phyloP scores from a whole-genome alignment of 148 eudicot genomes.

The Polygonum aviculare region DNA sequence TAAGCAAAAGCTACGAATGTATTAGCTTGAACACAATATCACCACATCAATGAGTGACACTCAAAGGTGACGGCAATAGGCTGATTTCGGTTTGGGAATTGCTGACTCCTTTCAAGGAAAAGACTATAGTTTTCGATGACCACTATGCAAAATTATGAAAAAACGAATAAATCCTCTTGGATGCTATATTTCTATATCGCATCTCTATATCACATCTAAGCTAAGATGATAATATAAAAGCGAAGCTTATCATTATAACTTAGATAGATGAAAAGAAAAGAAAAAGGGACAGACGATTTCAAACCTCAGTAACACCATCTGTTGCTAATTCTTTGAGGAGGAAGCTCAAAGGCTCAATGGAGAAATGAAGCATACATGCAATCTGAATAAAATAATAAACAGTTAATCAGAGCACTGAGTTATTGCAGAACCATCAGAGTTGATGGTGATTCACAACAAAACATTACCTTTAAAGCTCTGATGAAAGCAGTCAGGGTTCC shows the following conservation, averaged over 20 bases:
- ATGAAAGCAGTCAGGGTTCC: conserved; percentile 76
- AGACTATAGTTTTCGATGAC: not conserved
- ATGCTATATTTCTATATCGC: not conserved
- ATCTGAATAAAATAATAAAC: conserved; percentile 27
- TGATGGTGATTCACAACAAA: conserved; percentile 1
- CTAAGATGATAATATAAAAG: not conserved
- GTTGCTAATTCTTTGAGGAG: conserved; percentile 32
- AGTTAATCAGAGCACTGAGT: conserved; percentile 9
- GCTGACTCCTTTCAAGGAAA: not conserved
- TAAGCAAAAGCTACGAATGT: not conserved
- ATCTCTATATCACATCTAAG: not conserved
- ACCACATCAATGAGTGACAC: not conserved
- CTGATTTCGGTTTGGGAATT: not conserved
- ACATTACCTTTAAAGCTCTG: conserved; percentile 71
- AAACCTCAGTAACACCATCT: conserved; percentile 49
- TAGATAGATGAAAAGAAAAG: not conserved
- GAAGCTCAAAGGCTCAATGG: conserved; percentile 55
- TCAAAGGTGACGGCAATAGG: not conserved
- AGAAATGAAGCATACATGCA: conserved; percentile 64
- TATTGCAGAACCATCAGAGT: not conserved
- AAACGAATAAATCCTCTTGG: not conserved
- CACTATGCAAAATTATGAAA: not conserved
- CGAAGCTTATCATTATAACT: not conserved
- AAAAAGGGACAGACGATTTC: conserved; percentile 11
- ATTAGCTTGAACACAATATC: not conserved